Conservation (phyloP, 2,329 filamentous ascomycete genomes). For the Fusarium aywerte region DNA sequence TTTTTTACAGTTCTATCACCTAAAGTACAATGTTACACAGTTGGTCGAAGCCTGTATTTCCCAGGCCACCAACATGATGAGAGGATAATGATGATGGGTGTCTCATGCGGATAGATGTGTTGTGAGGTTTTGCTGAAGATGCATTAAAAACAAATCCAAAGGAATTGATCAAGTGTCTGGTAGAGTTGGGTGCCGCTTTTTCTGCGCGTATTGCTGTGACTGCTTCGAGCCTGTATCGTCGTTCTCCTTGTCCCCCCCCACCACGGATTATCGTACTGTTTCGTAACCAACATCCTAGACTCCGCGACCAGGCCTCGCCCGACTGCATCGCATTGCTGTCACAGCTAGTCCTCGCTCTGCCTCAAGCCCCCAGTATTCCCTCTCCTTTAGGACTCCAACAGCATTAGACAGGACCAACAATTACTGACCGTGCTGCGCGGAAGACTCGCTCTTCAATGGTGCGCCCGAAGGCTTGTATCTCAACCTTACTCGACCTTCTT, state of each 20-base stretch:
- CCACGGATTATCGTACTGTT: conserved; percentile 7
- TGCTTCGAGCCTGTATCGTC: conserved; percentile 12
- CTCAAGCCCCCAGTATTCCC: conserved; percentile 39
- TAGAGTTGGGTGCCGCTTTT: conserved; percentile 47
- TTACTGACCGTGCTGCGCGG: neutral
- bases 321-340: conserved; percentile 7
- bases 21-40: conserved; percentile 45
- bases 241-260: conserved; percentile 5
- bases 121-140: conserved; percentile 35
- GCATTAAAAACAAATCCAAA: conserved; percentile 41
- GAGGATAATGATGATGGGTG: conserved; percentile 15
- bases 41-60: conserved; percentile 26
- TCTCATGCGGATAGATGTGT: conserved; percentile 1
- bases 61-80: conserved; percentile 31
- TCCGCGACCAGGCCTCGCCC: conserved; percentile 9
- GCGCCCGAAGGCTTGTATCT: conserved; percentile 5
- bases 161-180: conserved; percentile 40
- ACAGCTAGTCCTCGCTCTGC: conserved; percentile 38
- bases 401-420: neutral
- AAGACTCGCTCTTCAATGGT: neutral
- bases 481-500: conserved; percentile 43
- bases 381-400: conserved; percentile 13
- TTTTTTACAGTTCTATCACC: conserved; percentile 45
- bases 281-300: conserved; percentile 1
- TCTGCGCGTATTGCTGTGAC: conserved; percentile 32